Evolutionary conservation across 208 protist species (phyloP).

Genomic region (Jaenimonas drosophilae): DNA sequence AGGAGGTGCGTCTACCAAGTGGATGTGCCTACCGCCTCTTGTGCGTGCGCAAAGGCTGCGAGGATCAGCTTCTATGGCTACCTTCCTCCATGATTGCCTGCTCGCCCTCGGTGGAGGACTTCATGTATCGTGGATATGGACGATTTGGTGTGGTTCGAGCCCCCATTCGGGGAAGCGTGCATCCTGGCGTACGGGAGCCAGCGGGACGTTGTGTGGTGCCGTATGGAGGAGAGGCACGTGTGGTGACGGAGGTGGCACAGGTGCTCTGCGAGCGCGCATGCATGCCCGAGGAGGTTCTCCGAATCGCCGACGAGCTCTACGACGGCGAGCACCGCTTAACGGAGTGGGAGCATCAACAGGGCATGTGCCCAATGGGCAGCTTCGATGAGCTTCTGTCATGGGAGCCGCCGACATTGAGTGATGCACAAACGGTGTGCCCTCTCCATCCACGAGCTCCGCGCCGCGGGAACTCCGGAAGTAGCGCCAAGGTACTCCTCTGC

Average conservation of each 20-base stretch:
- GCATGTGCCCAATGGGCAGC: constrained; percentile 17
- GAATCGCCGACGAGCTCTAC: constrained; percentile 5
- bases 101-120: neutral
- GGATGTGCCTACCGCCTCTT: constrained; percentile 30
- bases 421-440: neutral
- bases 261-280: constrained; percentile 27
- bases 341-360: too few species aligned
- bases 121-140: constrained; percentile 13
- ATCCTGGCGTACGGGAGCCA: constrained; percentile 30
- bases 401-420: neutral
- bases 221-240: constrained; percentile 28
- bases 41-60: constrained; percentile 14
- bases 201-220: constrained; percentile 41
- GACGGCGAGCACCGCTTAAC: constrained; percentile 9
- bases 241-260: constrained; percentile 20
- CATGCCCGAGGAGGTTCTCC: constrained; percentile 13
- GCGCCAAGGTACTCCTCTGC: constrained; percentile 46
- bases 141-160: constrained; percentile 29
- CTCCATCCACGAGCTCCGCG: constrained; percentile 5
- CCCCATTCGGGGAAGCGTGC: constrained; percentile 15
- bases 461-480: neutral
- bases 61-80: constrained; percentile 17
- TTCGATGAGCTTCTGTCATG: constrained; percentile 17
- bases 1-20: constrained; percentile 11
- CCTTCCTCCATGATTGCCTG: constrained; percentile 8